Conservation (phyloP, 2,329 filamentous ascomycete species). For the Conoideocrella luteorostrata region DNA sequence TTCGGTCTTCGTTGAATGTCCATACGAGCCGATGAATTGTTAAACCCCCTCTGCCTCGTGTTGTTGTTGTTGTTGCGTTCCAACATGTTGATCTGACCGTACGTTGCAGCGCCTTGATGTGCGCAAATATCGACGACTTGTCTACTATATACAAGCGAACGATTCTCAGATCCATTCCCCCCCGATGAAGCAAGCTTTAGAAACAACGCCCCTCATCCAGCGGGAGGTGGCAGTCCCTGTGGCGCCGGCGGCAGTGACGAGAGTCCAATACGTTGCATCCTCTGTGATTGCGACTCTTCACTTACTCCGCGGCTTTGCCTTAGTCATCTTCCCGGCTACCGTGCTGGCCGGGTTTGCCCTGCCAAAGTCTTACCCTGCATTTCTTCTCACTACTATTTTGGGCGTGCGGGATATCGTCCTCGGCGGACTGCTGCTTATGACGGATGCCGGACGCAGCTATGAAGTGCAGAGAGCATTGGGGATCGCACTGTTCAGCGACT, state of each 20-base stretch:
- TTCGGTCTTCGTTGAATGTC: background rate
- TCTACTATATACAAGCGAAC: too few species aligned
- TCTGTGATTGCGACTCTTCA: conserved; percentile 19
- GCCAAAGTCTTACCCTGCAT: conserved; percentile 18
- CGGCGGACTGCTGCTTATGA: conserved; percentile 21
- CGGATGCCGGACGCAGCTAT: conserved; percentile 15
- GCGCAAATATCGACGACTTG: too few species aligned
- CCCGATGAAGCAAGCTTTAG: conserved; percentile 2
- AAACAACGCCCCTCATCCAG: conserved; percentile 8
- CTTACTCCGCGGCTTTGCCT: conserved; percentile 21
- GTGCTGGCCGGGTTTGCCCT: conserved; percentile 24
- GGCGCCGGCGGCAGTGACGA: conserved; percentile 8
- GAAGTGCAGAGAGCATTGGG: conserved; percentile 25
- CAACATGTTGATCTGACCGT: too few species aligned
- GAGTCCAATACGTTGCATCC: conserved; percentile 19
- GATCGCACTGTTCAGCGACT: conserved; percentile 25
- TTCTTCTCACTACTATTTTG: conserved; percentile 24
- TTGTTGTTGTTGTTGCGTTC: too few species aligned
- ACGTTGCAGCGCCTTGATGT: too few species aligned
- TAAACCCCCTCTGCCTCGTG: too few species aligned
- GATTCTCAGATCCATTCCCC: background rate
- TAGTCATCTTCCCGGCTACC: conserved; percentile 21
- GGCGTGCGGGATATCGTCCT: conserved; percentile 26
- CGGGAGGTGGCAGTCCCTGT: background rate
- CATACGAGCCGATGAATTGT: too few species aligned